Conservation (phyloP, 2,329 filamentous ascomycete genomes). For the Elsinoe ampelina region DNA sequence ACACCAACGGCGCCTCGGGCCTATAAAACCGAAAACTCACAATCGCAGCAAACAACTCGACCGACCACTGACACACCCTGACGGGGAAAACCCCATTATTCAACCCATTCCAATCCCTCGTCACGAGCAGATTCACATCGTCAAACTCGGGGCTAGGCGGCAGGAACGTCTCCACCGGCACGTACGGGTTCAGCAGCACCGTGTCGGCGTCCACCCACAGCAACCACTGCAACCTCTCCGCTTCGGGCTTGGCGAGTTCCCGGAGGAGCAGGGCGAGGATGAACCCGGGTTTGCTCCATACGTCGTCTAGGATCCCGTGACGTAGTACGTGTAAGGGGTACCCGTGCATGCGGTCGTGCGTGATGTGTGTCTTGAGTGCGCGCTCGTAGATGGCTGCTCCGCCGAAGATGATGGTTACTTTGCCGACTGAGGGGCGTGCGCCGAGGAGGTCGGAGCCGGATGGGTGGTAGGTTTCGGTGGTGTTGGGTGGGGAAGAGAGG, state of each 20-base stretch:
- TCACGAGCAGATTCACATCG: slow-evolving; percentile 30
- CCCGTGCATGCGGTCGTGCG: slow-evolving; percentile 33
- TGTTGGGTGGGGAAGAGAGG: neutral
- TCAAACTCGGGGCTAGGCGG: slow-evolving; percentile 29
- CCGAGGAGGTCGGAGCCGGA: slow-evolving; percentile 21
- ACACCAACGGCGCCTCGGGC: slow-evolving; percentile 28
- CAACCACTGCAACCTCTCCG: slow-evolving; percentile 34
- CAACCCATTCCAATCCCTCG: slow-evolving; percentile 33
- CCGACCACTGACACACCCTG: slow-evolving; percentile 32
- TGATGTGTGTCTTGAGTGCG: slow-evolving; percentile 33
- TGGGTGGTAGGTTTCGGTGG: slow-evolving; percentile 8
- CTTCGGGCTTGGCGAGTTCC: slow-evolving; percentile 31
- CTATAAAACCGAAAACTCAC: slow-evolving; percentile 32
- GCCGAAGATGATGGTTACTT: slow-evolving; percentile 33
- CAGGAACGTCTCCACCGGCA: slow-evolving; percentile 33
- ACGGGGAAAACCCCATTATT: slow-evolving; percentile 38
- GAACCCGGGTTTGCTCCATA: slow-evolving; percentile 39
- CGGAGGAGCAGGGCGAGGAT: slow-evolving; percentile 33
- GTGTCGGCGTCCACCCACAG: slow-evolving; percentile 39
- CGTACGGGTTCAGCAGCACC: slow-evolving; percentile 35
- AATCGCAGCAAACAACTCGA: slow-evolving; percentile 32
- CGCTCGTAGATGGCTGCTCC: slow-evolving; percentile 32
- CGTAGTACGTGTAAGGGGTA: slow-evolving; percentile 36
- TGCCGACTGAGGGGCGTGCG: slow-evolving; percentile 28
- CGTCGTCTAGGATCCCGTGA: slow-evolving; percentile 33